Percentiles rank a stretch among this genome's conserved stretches.
Evolutionary conservation across 495 filamentous ascomycete genomes (phyloP).

Genomic region (Friedmanniomyces endolithicus): DNA sequence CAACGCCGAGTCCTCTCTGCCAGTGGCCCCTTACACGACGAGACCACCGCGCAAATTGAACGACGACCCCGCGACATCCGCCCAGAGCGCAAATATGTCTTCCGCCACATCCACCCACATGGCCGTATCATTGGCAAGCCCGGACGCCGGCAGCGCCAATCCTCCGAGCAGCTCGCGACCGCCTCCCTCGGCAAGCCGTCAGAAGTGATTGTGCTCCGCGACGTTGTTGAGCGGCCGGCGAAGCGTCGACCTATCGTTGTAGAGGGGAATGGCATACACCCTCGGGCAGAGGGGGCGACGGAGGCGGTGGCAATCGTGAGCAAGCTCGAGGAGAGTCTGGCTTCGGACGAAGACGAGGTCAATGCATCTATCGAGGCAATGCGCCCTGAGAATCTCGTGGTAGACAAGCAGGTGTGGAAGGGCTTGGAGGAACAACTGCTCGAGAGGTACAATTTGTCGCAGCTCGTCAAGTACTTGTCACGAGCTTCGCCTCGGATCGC

Average conservation of each 20-base stretch:
- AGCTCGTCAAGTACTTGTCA: slow-evolving; percentile 6
- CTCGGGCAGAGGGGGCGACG: not conserved
- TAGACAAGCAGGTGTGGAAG: slow-evolving; percentile 4
- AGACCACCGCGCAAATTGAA: not conserved
- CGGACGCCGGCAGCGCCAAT: slow-evolving; percentile 12
- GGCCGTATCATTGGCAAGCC: slow-evolving; percentile 17
- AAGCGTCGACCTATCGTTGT: not conserved
- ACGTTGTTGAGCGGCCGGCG: slow-evolving; percentile 4
- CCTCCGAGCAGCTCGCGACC: slow-evolving; percentile 5
- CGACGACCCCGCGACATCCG: not conserved
- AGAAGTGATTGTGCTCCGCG: slow-evolving; percentile 18
- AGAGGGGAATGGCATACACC: not conserved
- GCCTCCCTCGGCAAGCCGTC: slow-evolving; percentile 15
- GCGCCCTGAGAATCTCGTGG: slow-evolving; percentile 6
- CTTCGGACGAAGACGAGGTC: slow-evolving; percentile 7
- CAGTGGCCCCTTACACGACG: not conserved
- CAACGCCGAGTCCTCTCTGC: not conserved
- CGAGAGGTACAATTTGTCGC: slow-evolving; percentile 8
- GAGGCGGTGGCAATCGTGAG: not conserved
- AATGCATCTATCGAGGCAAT: slow-evolving; percentile 16
- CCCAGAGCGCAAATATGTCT: not conserved
- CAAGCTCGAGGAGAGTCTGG: not conserved
- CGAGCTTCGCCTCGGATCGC: not conserved
- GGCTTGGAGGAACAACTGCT: not conserved
- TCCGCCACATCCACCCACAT: slow-evolving; percentile 7